Base-by-base conservation (phyloP, 2,329 filamentous ascomycete species). In the Seiridium unicorne region DNA sequence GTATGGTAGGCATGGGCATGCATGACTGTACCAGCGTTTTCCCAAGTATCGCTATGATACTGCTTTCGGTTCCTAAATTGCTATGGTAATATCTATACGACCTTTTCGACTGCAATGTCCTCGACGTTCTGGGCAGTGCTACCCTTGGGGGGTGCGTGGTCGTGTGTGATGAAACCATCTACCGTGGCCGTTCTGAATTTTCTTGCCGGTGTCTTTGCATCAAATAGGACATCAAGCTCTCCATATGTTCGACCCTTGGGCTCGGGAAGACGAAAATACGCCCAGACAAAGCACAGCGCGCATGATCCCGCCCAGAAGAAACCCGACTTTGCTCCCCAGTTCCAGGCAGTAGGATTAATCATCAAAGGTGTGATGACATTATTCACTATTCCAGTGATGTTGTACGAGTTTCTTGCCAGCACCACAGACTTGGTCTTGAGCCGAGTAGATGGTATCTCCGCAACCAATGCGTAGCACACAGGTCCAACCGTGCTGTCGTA, bases 171-270 rank as follows among this genome's bases (percentile, higher is more conserved):
- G 26, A 55, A 55, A 9, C 42, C 51, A 62, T 76, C 72, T 3
- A 77, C 74, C 6, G 74, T 69, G 1, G 70, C 73, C 44, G 59
- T 64, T 1, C 71, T 60, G 60, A 78, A 81, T 36, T 78, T 73
- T 5, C 77, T 71, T 2, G 78, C 76, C 3, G 74, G 62, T 3
- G 76, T 69, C 44, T 66, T 69, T 26, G 71, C 70, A 48, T 78
- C 74, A 66, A 86, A 86, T 49, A 86, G 66, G 9, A 80, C 72
- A 57, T 85, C 83, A 1, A 86, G 73, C 68, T 85, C 82, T 63
- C 81, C 80, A 48, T 82, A 79, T 0, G 79, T 81, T 18, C 80
- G 75, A 2, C 76, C 79, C 48, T 79, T 79, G 1, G 81, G 78
- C 69, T 86, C 84, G 4, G 81, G 81, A 5, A 84, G 69, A 31